These are phyloP conservation scores for Canavalia ensiformis DNA, from an alignment of 306 rosid genomes.

Conservation along the genomic window DNA sequence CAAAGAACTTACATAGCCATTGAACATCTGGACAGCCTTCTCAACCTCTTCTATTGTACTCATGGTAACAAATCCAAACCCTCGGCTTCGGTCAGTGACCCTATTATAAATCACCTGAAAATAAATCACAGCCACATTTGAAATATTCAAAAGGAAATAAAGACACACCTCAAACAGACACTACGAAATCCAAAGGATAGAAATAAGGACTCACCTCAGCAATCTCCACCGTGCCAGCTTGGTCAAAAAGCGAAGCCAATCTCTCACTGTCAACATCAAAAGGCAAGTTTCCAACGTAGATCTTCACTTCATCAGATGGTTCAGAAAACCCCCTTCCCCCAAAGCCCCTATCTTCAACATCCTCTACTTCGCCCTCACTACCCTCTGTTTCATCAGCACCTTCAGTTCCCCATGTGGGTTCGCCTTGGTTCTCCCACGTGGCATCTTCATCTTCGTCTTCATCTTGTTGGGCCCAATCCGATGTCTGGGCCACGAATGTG, in stretches of 20 bases:
- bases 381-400: constrained; percentile 50
- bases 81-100: constrained; percentile 85
- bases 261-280: constrained; percentile 79
- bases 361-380: constrained; percentile 41
- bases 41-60: constrained; percentile 88
- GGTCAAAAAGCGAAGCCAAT: constrained; percentile 77
- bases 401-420: constrained; percentile 56
- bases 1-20: constrained; percentile 71
- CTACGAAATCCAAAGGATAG: background rate
- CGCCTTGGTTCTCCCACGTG: constrained; percentile 58
- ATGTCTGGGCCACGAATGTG: constrained; percentile 75
- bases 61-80: constrained; percentile 94
- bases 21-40: constrained; percentile 75
- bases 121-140: constrained; percentile 27
- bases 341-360: constrained; percentile 52
- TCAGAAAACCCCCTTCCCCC: constrained; percentile 50
- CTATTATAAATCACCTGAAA: constrained; percentile 86
- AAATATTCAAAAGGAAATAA: background rate
- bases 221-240: constrained; percentile 82
- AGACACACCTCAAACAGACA: background rate
- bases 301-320: constrained; percentile 78
- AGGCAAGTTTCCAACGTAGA: constrained; percentile 91
- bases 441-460: constrained; percentile 55
- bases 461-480: constrained; percentile 82
- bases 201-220: constrained; percentile 70